These are phyloP conservation scores for Crithidia expoeki DNA, from an alignment of 208 protist genomes.

Conservation along the genomic window DNA sequence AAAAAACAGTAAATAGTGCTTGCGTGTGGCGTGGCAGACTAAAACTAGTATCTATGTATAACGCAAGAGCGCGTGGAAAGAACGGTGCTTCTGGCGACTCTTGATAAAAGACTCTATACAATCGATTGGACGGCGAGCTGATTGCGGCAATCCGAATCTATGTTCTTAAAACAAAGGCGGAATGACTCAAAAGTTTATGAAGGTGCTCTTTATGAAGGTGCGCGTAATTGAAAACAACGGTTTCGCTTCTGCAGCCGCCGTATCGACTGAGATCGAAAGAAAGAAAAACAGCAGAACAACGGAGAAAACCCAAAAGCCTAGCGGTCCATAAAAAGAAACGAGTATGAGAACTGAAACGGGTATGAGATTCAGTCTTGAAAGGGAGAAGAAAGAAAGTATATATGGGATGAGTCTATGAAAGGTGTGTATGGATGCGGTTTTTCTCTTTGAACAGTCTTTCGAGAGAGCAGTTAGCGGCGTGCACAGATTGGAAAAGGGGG, in stretches of 20 bases:
- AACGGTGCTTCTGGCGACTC: too few relatives aligned
- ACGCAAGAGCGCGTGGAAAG: too few relatives aligned
- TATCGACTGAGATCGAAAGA: constrained; percentile 11
- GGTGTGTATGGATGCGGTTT: not conserved
- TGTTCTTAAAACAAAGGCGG: too few relatives aligned
- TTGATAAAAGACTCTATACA: not conserved
- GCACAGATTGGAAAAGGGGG: too few relatives aligned
- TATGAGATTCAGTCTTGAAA: not conserved
- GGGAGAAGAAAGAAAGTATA: not conserved
- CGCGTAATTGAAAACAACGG: too few relatives aligned
- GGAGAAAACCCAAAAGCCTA: not conserved
- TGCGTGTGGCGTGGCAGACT: too few relatives aligned
- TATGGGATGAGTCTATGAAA: not conserved
- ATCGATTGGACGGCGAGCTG: not conserved
- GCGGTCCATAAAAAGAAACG: not conserved
- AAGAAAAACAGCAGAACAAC: constrained; percentile 4
- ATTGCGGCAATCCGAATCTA: too few relatives aligned
- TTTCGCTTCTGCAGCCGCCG: too few relatives aligned
- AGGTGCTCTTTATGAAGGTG: constrained; percentile 14
- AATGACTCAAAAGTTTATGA: not conserved
- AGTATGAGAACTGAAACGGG: not conserved
- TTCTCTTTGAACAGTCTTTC: too few relatives aligned
- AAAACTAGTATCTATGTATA: too few relatives aligned
- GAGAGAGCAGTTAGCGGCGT: too few relatives aligned
- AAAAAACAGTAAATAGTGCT: too few relatives aligned